Evolutionary conservation across 176 grass and related monocot genomes (phyloP).

Genomic region (Oryza brachyantha): DNA sequence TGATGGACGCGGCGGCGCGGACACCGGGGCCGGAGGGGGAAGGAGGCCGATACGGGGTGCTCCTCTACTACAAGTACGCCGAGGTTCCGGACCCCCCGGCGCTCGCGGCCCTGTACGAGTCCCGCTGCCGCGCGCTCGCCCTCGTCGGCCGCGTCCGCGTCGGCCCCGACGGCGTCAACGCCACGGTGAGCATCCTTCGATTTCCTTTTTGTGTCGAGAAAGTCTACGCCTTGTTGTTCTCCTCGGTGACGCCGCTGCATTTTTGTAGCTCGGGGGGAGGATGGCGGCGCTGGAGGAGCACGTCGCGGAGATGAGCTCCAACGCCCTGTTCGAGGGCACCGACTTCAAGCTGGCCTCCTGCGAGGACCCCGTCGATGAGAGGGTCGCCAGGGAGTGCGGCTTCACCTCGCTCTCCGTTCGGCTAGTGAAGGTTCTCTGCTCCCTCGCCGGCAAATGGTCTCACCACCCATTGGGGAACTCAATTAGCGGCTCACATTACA

Average conservation of each 20-base stretch:
- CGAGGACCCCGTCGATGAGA: constrained; percentile 54
- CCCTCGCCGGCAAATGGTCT: not conserved
- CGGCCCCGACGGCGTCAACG: constrained; percentile 81
- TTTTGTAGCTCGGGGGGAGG: constrained; percentile 72
- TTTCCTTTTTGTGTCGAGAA: not conserved
- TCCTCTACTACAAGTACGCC: constrained; percentile 93
- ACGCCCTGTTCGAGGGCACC: constrained; percentile 57
- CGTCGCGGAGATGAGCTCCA: constrained; percentile 62
- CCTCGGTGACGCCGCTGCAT: not conserved
- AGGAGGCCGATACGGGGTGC: constrained; percentile 48
- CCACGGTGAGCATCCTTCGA: constrained; percentile 44
- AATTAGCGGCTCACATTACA: no score
- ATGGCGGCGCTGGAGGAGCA: constrained; percentile 80
- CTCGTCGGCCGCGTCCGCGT: constrained; percentile 89
- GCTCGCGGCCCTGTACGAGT: constrained; percentile 65
- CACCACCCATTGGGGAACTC: no score
- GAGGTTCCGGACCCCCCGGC: constrained; percentile 54
- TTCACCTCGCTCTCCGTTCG: constrained; percentile 81
- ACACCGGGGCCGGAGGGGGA: not conserved
- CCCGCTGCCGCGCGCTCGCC: constrained; percentile 49
- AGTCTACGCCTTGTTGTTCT: not conserved
- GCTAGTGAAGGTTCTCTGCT: constrained; percentile 58
- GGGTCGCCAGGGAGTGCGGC: constrained; percentile 67
- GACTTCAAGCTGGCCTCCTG: constrained; percentile 94
- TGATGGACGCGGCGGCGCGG: constrained; percentile 32